Evolutionary conservation across 345 rosid genomes (phyloP).

Genomic region (Murraya paniculata): DNA sequence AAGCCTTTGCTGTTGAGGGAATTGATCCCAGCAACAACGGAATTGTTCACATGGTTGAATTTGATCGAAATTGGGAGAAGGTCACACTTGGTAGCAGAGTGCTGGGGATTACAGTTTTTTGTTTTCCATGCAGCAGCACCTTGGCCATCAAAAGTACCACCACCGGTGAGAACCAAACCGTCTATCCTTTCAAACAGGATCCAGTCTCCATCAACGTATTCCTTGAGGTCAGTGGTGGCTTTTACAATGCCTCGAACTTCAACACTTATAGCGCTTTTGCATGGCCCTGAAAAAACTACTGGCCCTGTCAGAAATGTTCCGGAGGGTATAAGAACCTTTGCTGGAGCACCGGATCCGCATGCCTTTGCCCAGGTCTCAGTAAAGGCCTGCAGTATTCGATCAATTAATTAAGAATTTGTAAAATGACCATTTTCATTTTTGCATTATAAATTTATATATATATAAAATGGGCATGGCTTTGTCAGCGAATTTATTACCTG

Average conservation of each 20-base stretch:
- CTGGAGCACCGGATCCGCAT: slow-evolving; percentile 36
- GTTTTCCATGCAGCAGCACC: slow-evolving; percentile 45
- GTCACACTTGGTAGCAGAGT: no score
- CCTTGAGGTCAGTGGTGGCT: slow-evolving; percentile 34
- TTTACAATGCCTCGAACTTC: slow-evolving; percentile 45
- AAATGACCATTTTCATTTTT: no score
- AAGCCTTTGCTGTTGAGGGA: slow-evolving; percentile 52
- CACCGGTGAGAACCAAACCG: slow-evolving; percentile 45
- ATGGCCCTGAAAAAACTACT: slow-evolving; percentile 59
- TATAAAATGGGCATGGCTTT: background rate
- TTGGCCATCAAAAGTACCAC: slow-evolving; percentile 61
- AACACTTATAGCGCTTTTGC: slow-evolving; percentile 35
- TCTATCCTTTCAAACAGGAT: slow-evolving; percentile 42
- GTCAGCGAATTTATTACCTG: slow-evolving; percentile 13
- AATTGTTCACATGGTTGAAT: slow-evolving; percentile 32
- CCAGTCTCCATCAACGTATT: slow-evolving; percentile 39
- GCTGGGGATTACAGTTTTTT: slow-evolving; percentile 32
- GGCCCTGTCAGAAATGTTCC: slow-evolving; percentile 46
- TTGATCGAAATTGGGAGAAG: slow-evolving; percentile 21
- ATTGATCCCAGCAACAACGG: slow-evolving; percentile 29
- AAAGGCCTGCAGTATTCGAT: slow-evolving; percentile 39
- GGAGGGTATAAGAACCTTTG: slow-evolving; percentile 45
- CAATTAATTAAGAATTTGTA: no score
- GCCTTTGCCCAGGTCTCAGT: slow-evolving; percentile 52
- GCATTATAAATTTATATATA: no score